A percentile compares a stretch with the other conserved stretches of the same genome.
Evolutionary conservation across 129 eudicot species (phyloP).

Genomic region (Flaveria linearis): DNA sequence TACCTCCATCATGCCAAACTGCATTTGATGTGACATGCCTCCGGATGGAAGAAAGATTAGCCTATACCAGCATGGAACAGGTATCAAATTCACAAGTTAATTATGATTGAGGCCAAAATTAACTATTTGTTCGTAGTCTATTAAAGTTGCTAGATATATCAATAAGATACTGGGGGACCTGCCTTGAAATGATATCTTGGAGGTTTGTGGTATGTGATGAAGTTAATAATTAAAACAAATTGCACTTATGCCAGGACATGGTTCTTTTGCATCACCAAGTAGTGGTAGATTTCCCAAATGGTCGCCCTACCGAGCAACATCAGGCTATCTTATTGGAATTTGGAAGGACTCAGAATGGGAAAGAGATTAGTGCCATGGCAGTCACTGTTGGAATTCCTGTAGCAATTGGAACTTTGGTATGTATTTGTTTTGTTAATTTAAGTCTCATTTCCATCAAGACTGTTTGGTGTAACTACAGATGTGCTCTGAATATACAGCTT

Average conservation of each 20-base stretch:
- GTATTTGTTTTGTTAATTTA: background rate
- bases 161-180: background rate
- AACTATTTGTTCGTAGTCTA: background rate
- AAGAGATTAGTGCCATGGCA: slow-evolving; percentile 75
- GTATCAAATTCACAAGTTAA: slow-evolving; percentile 30
- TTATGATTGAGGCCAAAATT: background rate
- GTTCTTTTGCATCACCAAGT: slow-evolving; percentile 89
- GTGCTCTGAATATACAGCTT: slow-evolving; percentile 51
- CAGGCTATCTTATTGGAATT: slow-evolving; percentile 73
- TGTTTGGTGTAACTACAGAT: slow-evolving; percentile 8
- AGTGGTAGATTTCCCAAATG: slow-evolving; percentile 70
- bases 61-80: slow-evolving; percentile 72
- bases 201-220: background rate
- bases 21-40: slow-evolving; percentile 90
- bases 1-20: slow-evolving; percentile 71
- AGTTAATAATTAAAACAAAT: background rate
- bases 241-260: slow-evolving; percentile 66
- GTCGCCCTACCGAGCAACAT: slow-evolving; percentile 55
- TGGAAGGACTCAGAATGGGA: slow-evolving; percentile 61
- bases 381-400: slow-evolving; percentile 91
- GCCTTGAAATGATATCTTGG: background rate
- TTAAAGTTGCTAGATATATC: background rate
- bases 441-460: background rate
- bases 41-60: slow-evolving; percentile 87
- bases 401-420: slow-evolving; percentile 93